Evolutionary conservation across 75 land plant genomes (phyloP).

Genomic region (Pinus albicaulis): DNA sequence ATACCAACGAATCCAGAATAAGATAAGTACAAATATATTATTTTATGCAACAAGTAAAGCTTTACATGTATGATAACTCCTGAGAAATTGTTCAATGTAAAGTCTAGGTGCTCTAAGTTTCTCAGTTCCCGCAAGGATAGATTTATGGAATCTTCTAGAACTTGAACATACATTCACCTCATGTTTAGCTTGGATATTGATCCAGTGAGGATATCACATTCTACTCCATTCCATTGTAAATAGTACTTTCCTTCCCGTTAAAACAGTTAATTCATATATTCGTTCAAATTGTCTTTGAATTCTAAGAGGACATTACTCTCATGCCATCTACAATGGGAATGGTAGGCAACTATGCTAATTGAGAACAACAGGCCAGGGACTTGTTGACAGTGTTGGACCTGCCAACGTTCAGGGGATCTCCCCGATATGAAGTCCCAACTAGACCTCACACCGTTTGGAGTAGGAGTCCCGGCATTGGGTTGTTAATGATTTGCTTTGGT

Average conservation of each 20-base stretch:
- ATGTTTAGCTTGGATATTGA: background rate
- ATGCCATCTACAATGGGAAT: background rate
- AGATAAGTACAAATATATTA: conserved; percentile 24
- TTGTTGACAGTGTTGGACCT: no score
- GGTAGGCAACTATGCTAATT: no score
- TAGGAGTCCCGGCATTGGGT: no score
- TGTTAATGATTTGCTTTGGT: no score
- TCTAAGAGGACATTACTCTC: background rate
- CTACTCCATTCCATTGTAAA: background rate
- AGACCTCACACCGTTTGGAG: no score
- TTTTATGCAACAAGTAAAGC: conserved; percentile 11
- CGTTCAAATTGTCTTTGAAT: conserved; percentile 1
- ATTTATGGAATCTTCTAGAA: background rate
- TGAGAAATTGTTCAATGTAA: conserved; percentile 19
- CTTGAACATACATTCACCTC: background rate
- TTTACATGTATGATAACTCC: conserved; percentile 16
- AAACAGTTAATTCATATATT: background rate
- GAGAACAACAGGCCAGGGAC: no score
- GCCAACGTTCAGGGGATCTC: no score
- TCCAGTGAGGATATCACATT: background rate
- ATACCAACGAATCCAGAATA: conserved; percentile 16
- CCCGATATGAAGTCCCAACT: no score
- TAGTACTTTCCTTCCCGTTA: background rate
- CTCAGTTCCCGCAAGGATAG: conserved; percentile 16
- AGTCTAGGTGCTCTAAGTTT: conserved; percentile 19